Evolutionary conservation across 139 green algal species (phyloP).

Genomic region (Chlorella vulgaris): DNA sequence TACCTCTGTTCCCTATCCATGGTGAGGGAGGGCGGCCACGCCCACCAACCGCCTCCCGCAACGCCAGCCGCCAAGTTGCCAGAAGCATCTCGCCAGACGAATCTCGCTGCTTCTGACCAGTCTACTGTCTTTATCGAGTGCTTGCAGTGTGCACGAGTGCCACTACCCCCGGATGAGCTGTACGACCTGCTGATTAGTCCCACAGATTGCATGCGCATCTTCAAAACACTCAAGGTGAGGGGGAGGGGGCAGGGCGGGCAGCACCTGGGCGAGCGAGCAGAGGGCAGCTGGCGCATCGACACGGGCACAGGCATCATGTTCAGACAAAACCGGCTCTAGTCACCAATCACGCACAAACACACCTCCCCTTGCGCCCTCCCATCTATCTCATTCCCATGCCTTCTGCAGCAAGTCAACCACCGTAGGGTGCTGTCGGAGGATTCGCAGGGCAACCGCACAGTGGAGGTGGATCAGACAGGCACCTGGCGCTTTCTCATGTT

Average conservation of each 20-base stretch:
- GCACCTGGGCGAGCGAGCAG: too few relatives aligned
- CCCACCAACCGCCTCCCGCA: background rate
- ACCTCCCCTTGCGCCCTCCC: too few relatives aligned
- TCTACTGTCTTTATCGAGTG: background rate
- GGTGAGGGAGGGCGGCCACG: background rate
- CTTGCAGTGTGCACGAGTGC: constrained; percentile 36
- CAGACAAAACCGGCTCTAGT: background rate
- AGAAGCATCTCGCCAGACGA: too few relatives aligned
- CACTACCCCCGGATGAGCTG: constrained; percentile 55
- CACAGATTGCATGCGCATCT: constrained; percentile 52
- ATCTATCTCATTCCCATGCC: too few relatives aligned
- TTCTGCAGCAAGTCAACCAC: constrained; percentile 47
- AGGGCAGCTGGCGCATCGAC: too few relatives aligned
- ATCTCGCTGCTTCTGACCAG: too few relatives aligned
- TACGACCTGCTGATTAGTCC: constrained; percentile 61
- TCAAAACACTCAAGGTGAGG: constrained; percentile 65
- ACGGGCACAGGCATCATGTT: background rate
- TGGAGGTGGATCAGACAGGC: constrained; percentile 66
- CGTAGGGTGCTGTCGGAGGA: constrained; percentile 62
- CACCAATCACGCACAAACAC: background rate
- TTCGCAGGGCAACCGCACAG: constrained; percentile 33
- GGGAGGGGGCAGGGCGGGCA: too few relatives aligned
- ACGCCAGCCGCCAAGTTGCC: background rate
- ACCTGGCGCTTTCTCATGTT: constrained; percentile 55
- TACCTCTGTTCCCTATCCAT: constrained; percentile 29